Conservation (phyloP, 495 filamentous ascomycete species). For the Astrocystis sublimbata region DNA sequence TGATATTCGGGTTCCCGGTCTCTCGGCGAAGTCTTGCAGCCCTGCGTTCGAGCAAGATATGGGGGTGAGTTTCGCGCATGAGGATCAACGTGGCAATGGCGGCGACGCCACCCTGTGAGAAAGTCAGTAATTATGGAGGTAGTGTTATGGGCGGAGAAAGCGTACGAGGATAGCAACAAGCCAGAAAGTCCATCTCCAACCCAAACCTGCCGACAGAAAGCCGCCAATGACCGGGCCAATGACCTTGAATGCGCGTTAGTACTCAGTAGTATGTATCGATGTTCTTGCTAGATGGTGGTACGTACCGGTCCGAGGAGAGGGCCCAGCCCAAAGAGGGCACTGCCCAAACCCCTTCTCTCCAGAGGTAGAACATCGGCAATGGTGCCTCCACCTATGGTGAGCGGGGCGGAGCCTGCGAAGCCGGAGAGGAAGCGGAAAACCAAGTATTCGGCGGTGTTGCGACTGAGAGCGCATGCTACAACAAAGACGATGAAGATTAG, state of each 20-base stretch:
- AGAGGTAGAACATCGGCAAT: slow-evolving; percentile 41
- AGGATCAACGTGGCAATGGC: slow-evolving; percentile 47
- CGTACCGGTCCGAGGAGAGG: slow-evolving; percentile 49
- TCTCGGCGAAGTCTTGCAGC: slow-evolving; percentile 47
- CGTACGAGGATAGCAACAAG: slow-evolving; percentile 49
- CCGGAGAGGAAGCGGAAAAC: slow-evolving; percentile 62
- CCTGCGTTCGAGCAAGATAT: slow-evolving; percentile 57
- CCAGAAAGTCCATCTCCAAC: slow-evolving; percentile 72
- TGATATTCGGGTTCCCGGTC: slow-evolving; percentile 37
- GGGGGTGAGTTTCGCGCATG: slow-evolving; percentile 63
- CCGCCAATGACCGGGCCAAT: slow-evolving; percentile 58
- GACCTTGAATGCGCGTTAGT: slow-evolving; percentile 36
- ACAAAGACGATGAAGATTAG: slow-evolving; percentile 54
- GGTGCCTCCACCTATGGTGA: slow-evolving; percentile 40
- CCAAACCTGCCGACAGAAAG: slow-evolving; percentile 49
- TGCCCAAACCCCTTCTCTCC: slow-evolving; percentile 49
- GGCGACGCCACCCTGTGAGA: slow-evolving; percentile 20
- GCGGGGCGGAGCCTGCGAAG: slow-evolving; percentile 48
- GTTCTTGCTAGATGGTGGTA: not conserved
- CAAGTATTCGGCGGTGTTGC: slow-evolving; percentile 37
- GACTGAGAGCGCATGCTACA: slow-evolving; percentile 39
- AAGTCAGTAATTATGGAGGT: not conserved
- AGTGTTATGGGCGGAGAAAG: slow-evolving; percentile 18
- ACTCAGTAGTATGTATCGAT: not conserved
- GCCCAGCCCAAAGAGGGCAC: slow-evolving; percentile 52